Percentiles rank a stretch among this genome's conserved stretches.
Conservation (phyloP, 2,329 filamentous ascomycete species). For the Akanthomyces uredinophilus region DNA sequence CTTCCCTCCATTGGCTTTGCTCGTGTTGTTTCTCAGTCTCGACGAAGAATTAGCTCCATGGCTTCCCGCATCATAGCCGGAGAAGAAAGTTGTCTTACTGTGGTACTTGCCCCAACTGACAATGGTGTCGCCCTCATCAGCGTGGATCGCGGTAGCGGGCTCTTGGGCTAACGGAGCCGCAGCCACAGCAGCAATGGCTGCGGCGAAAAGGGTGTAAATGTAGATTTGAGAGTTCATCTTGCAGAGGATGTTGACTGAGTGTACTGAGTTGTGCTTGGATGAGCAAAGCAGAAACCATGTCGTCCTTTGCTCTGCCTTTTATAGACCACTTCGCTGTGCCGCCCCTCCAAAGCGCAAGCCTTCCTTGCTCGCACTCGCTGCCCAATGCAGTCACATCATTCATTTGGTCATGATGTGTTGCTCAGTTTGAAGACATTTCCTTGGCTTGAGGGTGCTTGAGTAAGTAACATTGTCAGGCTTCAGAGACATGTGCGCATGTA, state of each 20-base stretch:
- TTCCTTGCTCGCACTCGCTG: background rate
- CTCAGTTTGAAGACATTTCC: no score
- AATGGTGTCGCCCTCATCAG: background rate
- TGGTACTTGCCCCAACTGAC: background rate
- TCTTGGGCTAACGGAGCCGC: background rate
- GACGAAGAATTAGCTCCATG: no score
- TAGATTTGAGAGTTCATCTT: background rate
- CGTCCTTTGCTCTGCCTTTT: background rate
- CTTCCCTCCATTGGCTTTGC: no score
- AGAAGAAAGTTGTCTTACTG: background rate
- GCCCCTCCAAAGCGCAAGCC: background rate
- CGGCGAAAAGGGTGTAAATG: background rate
- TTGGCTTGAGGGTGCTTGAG: no score
- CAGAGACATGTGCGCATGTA: no score
- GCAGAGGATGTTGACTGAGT: background rate
- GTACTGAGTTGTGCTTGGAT: background rate
- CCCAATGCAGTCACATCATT: background rate
- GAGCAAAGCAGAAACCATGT: background rate
- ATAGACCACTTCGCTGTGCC: background rate
- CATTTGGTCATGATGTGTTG: background rate
- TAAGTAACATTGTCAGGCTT: no score
- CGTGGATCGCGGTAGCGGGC: background rate
- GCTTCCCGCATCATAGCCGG: no score
- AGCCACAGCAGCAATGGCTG: background rate
- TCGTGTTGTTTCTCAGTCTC: no score